Conservation (phyloP, 257 asterid species). For the Nicotiana obtusifolia region DNA sequence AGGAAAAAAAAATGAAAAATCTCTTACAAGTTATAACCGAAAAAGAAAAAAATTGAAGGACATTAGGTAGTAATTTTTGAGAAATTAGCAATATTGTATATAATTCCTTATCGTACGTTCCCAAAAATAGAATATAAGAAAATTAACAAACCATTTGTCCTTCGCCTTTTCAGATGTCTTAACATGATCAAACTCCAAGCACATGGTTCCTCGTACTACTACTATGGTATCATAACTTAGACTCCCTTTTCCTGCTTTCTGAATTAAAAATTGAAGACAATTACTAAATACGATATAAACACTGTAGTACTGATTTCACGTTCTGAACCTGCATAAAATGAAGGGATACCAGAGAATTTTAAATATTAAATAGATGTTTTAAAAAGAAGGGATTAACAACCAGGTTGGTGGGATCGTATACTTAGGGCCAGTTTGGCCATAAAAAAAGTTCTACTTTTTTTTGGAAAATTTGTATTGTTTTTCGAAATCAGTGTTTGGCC, state of each 20-base stretch:
- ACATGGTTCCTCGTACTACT: conserved; percentile 7
- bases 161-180: neutral
- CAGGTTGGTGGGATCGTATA: neutral
- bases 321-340: neutral
- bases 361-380: neutral
- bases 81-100: neutral
- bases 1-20: too few species aligned
- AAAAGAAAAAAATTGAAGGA: too few species aligned
- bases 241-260: neutral
- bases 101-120: neutral
- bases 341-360: neutral
- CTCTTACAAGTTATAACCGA: too few species aligned
- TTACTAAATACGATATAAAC: neutral
- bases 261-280: neutral
- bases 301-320: neutral
- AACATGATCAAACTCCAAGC: conserved; percentile 4
- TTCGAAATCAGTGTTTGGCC: too few species aligned
- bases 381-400: neutral
- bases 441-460: too few species aligned
- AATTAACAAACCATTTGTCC: neutral
- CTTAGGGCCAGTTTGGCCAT: too few species aligned
- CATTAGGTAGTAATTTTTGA: neutral
- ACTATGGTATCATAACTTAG: neutral
- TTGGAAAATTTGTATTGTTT: too few species aligned
- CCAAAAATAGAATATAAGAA: neutral